These are phyloP conservation scores for Fraxinus americana DNA, from an alignment of 257 asterid species.

Conservation along the genomic window DNA sequence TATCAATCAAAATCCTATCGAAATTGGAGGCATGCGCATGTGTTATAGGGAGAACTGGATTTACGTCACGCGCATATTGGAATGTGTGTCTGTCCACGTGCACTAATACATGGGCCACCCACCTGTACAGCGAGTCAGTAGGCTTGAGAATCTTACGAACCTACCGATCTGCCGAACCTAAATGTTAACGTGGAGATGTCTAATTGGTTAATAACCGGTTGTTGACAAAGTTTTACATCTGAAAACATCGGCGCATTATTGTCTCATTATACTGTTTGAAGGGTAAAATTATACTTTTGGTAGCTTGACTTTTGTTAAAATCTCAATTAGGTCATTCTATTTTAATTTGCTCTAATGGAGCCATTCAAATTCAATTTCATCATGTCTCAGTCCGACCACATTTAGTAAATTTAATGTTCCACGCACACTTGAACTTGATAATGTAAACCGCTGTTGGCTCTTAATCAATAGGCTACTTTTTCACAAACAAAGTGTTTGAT, in stretches of 20 bases:
- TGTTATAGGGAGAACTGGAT: background rate
- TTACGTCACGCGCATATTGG: too few relatives aligned
- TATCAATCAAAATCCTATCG: background rate
- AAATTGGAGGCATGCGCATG: too few relatives aligned
- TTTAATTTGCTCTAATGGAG: background rate
- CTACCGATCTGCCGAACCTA: conserved; percentile 48
- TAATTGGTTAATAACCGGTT: conserved; percentile 11
- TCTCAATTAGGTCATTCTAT: conserved; percentile 19
- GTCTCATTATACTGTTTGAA: too few relatives aligned
- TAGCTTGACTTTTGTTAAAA: too few relatives aligned
- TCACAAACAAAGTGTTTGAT: too few relatives aligned
- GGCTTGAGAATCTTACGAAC: conserved; percentile 33
- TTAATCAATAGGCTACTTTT: too few relatives aligned
- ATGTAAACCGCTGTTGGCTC: background rate
- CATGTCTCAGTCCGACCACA: too few relatives aligned
- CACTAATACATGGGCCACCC: conserved; percentile 16
- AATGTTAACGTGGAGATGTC: background rate
- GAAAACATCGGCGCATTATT: too few relatives aligned
- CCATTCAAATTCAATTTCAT: background rate
- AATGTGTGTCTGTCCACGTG: too few relatives aligned
- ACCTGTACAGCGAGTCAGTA: conserved; percentile 20
- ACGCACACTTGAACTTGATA: background rate
- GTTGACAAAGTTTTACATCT: too few relatives aligned
- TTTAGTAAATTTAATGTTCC: too few relatives aligned
- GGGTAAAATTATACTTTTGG: background rate